Conservation (phyloP, 208 protist species). For the Leishmania aethiopica region DNA sequence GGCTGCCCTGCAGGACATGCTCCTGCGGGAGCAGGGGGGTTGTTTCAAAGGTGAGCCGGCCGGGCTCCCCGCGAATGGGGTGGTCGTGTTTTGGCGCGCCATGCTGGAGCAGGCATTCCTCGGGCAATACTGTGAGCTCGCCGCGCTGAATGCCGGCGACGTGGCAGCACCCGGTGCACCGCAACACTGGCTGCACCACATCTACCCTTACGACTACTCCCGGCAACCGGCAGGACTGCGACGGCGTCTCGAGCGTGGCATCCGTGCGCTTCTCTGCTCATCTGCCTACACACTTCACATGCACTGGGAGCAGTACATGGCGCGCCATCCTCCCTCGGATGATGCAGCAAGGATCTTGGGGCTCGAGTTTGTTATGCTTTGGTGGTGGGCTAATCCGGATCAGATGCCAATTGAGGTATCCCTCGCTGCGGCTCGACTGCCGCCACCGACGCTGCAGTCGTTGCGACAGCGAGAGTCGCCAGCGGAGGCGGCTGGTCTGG, state of each 20-base stretch:
- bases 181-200: neutral
- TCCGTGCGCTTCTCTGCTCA: conserved; percentile 33
- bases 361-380: conserved; percentile 64
- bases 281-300: conserved; percentile 64
- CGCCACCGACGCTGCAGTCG: conserved; percentile 9
- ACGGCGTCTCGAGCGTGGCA: conserved; percentile 21
- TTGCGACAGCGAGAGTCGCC: conserved; percentile 6
- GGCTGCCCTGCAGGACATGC: conserved; percentile 15
- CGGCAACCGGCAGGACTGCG: conserved; percentile 26
- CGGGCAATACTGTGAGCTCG: conserved; percentile 23
- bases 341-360: conserved; percentile 17
- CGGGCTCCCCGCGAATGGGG: neutral
- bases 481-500: neutral
- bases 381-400: conserved; percentile 79
- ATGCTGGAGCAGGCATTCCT: conserved; percentile 49
- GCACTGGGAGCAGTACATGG: conserved; percentile 49
- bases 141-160: neutral
- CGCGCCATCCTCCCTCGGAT: neutral
- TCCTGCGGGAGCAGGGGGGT: neutral
- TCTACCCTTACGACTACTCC: conserved; percentile 27
- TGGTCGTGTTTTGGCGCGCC: conserved; percentile 16
- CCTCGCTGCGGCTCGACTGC: conserved; percentile 11
- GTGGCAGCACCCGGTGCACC: neutral
- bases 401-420: conserved; percentile 56
- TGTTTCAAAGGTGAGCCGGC: neutral